Evolutionary conservation across 2,329 filamentous ascomycete genomes (phyloP), one percentile per base, ranked within the genome.

Genomic region (Nemania sp.): DNA sequence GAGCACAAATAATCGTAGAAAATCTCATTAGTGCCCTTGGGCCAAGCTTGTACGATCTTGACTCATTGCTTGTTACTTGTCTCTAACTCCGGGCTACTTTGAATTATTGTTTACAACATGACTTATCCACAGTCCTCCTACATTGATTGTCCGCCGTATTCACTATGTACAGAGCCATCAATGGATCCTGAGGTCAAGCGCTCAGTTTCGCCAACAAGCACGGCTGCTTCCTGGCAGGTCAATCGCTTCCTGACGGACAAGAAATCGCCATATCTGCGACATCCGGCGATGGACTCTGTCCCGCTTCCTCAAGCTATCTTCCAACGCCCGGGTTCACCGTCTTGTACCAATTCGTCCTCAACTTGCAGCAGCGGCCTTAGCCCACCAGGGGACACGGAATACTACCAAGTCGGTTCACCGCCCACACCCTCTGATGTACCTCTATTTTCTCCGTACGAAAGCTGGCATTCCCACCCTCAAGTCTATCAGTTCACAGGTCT

Each of bases 371-470:
- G 68, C 46, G 66, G 64, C 22, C 65, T 68, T 19, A 77, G 74
- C 31, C 74, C 74, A 14, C 68, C 66, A 3, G 63, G 70, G 4
- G 73, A 76, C n/a, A 70, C 68, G 49, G 75, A 78, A 45, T 66
- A 68, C 20, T 70, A 66, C 45, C 66, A 68, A 46, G 64, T 68
- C 49, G 57, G 64, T 43, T 65, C 67, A n/a, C 74, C 73, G 8
- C 64, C 66, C 23, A 75, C 75, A 2, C 73, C 74, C 2, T 64
- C 68, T 11, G 74, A 75, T 37, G 62, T 66, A 24, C 49, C 61
- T 20, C 41, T 66, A 15, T 61, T 69, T 40, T 66, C 71, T n/a
- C 69, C 70, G 1, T 70, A 60, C 36, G 70, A 71, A 1, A 56
- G 58, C 14, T 68, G 61, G 50, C 59, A 55, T 34, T 57, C 62